Evolutionary conservation across 352 stramenopile species (phyloP), one percentile per base, ranked within the genome.

Genomic region (Phytophthora pistaciae): DNA sequence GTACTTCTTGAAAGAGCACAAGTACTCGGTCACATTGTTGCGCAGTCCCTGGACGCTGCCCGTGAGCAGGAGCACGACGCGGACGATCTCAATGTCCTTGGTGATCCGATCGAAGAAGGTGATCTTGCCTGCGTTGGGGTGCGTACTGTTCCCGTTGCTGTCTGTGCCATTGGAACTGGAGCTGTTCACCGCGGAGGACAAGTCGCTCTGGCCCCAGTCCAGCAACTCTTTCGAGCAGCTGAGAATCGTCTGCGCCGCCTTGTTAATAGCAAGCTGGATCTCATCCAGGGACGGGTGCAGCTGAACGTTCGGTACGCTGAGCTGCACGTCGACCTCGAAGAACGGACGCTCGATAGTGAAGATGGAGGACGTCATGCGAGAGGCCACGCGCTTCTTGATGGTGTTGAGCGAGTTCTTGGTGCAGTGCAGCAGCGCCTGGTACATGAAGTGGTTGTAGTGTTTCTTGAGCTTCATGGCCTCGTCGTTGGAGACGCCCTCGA

Each of bases 391-490:
- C 74, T 99, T 99, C 85, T 99, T 99, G 72, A 99, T 91, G 8
- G 95, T 96, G 79, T 99, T 99, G 66, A 99, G 92, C 25, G 96
- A 99, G 72, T 98, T 99, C 79, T 99, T 99, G 14, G 96, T 98
- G 68, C 97, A 99, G 75, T 99, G 96, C 7, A 99, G 78, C 57
- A 99, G 82, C 50, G 97, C 97, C 74, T 98, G 95, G 70, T 99
- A 99, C 96, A 99, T 99, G 69, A 99, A 99, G 78, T 99, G 96
- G 78, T 99, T 99, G 88, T 99, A 99, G 79, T 99, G 98, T 69
- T 98, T 97, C 69, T 98, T 98, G 18, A 99, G 87, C 76, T 99
- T 99, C 60, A 93, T 82, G 10, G 98, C 88, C 71, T 99, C 98
- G 25, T 98, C 94, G 59, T 95, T 89, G 0, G 88, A 95, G 13